phyloP scores from a whole-genome alignment of 2,329 filamentous ascomycete genomes.

The Neonectria neomacrospora region DNA sequence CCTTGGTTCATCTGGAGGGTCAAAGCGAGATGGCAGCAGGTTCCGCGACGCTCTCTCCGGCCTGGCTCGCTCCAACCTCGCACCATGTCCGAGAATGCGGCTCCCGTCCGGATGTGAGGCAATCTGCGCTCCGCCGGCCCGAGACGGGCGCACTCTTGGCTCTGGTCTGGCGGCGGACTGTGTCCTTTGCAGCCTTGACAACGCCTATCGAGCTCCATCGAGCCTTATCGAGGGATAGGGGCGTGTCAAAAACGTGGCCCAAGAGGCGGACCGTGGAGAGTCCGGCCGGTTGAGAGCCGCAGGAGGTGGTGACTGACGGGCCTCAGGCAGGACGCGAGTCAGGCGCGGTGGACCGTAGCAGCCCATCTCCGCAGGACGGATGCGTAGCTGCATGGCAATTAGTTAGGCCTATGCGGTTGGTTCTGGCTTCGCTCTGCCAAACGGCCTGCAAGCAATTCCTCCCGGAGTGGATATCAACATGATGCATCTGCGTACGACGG shows the following conservation, averaged over 20 bases:
- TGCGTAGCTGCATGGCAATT: neutral
- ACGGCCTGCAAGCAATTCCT: too few species aligned
- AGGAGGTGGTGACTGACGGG: neutral
- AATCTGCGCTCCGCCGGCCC: conserved; percentile 4
- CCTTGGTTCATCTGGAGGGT: neutral
- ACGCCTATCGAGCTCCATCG: neutral
- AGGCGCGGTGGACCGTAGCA: conserved; percentile 10
- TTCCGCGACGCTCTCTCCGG: neutral
- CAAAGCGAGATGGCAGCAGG: neutral
- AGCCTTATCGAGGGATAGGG: neutral
- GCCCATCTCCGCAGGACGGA: conserved; percentile 11
- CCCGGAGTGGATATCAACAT: neutral
- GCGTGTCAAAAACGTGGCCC: conserved; percentile 13
- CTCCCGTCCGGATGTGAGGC: neutral
- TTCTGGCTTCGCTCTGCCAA: neutral
- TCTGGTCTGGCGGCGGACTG: neutral
- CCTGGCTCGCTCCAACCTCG: too few species aligned
- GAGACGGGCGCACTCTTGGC: neutral
- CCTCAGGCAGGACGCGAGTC: conserved; percentile 7
- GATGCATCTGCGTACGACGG: neutral
- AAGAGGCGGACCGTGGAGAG: neutral
- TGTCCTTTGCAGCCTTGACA: neutral
- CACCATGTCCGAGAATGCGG: neutral
- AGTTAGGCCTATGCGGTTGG: conserved; percentile 6
- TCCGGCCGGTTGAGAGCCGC: conserved; percentile 2